Base-by-base conservation (phyloP, 768 basidiomycete species). In the Lactifluus subvellereus region DNA sequence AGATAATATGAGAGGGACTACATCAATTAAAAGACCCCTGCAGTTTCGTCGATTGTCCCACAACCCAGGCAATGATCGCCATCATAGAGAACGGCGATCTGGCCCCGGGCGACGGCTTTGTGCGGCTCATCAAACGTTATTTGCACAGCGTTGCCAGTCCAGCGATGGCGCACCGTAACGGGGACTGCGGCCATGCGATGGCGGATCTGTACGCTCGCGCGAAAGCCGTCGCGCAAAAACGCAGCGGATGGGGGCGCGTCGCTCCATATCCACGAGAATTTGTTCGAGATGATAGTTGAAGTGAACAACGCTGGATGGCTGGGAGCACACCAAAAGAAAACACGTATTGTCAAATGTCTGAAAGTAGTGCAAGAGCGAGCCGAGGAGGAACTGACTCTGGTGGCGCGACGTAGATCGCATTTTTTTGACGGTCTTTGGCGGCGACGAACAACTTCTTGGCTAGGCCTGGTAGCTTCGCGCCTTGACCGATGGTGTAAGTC, bases 401-500 rank as follows among this genome's bases (percentile, higher is more conserved):
- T 4, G 86, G 84, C 1, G 89, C 94, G 8, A 94, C 82, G 55
- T 86, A 82, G n/a, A 98, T 79, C 14, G 78, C 79, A 70, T 96
- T 92, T 13, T 68, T 73, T 11, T 72, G 68, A 2, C 73, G 64
- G 65, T 93, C 85, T 71, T 98, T 98, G 42, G 74, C 72, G 0
- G 84, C 84, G 5, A 97, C 90, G 65, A 86, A 95, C 77, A 87
- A 80, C 69, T 79, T 82, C 54, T 80, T 70, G 1, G 75, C 72
- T 76, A 85, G 76, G 2, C 93, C 91, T 1, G 74, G 71, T 22
- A 96, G 71, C 50, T 82, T 82, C 0, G 88, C 86, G 35, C 84
- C 81, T 72, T 98, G 88, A 2, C 95, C 95, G 50, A 97, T 80
- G 1, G 94, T 96, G 69, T 84, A 94, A 22, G 79, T 80, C 90